Conservation (phyloP, 202 grass and related monocot genomes). For the Cymbopogon flexuosus region DNA sequence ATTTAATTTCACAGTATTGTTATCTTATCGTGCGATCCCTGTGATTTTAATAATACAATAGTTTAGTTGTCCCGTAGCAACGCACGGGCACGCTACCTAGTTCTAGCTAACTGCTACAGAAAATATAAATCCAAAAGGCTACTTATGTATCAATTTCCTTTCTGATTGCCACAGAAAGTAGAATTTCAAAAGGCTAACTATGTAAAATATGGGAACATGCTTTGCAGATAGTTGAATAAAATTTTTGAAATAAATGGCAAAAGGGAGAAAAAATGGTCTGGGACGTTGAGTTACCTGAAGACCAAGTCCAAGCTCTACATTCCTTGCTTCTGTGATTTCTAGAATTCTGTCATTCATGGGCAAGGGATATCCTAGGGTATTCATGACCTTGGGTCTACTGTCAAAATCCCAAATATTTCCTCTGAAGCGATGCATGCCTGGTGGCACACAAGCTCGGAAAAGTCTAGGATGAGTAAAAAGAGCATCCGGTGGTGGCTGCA, state of each 20-base stretch:
- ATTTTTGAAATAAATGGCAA: background rate
- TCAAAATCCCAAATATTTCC: conserved; percentile 98
- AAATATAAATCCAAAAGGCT: background rate
- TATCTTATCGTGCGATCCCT: no score
- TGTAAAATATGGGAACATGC: background rate
- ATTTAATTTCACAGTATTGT: no score
- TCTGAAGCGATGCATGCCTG: conserved; percentile 96
- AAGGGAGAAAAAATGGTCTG: background rate
- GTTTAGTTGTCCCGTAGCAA: no score
- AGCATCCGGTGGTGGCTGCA: conserved; percentile 92
- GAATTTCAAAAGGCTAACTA: background rate
- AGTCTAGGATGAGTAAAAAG: conserved; percentile 94
- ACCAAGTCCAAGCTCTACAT: conserved; percentile 97
- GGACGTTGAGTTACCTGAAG: conserved; percentile 60
- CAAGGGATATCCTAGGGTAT: conserved; percentile 69
- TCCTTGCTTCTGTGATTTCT: conserved; percentile 95
- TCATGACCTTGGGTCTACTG: conserved; percentile 70
- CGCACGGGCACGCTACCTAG: no score
- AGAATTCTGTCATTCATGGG: conserved; percentile 77
- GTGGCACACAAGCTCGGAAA: conserved; percentile 97
- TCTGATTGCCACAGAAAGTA: background rate
- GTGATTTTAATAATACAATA: no score
- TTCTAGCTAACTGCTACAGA: background rate
- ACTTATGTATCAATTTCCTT: background rate
- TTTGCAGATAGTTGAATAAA: background rate